These are phyloP conservation scores for Fusarium kyushuense DNA, from an alignment of 2,329 filamentous ascomycete species.

Conservation along the genomic window DNA sequence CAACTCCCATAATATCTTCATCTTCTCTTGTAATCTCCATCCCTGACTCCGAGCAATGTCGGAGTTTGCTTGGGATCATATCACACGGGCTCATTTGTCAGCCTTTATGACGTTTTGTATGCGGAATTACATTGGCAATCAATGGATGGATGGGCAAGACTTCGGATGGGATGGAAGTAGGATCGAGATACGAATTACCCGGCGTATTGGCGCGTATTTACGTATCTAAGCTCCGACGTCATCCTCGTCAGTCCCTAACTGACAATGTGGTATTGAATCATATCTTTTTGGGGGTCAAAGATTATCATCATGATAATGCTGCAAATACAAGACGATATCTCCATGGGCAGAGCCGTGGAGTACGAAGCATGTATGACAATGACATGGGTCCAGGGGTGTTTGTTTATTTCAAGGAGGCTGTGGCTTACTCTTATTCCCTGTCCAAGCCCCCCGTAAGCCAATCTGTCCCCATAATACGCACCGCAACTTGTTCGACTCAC, in stretches of 20 bases:
- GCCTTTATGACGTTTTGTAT: slow-evolving; percentile 27
- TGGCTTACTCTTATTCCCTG: slow-evolving; percentile 40
- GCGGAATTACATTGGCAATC: background rate
- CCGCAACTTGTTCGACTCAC: slow-evolving; percentile 5
- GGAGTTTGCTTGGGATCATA: slow-evolving; percentile 13
- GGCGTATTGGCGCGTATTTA: slow-evolving; percentile 18
- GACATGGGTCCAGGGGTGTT: slow-evolving; percentile 23
- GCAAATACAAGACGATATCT: background rate
- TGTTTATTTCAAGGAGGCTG: slow-evolving; percentile 37
- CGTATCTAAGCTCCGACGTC: slow-evolving; percentile 25
- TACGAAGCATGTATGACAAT: slow-evolving; percentile 12
- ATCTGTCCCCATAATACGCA: slow-evolving; percentile 20
- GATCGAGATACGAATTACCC: slow-evolving; percentile 18
- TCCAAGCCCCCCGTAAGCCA: slow-evolving; percentile 37
- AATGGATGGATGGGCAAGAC: background rate
- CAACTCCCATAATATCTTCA: slow-evolving; percentile 4
- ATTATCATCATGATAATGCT: slow-evolving; percentile 4
- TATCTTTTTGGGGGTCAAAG: slow-evolving; percentile 13
- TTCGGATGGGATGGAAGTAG: slow-evolving; percentile 1
- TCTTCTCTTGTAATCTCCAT: slow-evolving; percentile 5
- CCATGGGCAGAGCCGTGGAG: slow-evolving; percentile 27
- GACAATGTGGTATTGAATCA: background rate
- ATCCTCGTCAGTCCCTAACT: background rate
- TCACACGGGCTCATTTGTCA: slow-evolving; percentile 18
- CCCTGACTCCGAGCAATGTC: slow-evolving; percentile 5